Conservation (phyloP, 257 asterid genomes). For the Orobanche coerulescens region DNA sequence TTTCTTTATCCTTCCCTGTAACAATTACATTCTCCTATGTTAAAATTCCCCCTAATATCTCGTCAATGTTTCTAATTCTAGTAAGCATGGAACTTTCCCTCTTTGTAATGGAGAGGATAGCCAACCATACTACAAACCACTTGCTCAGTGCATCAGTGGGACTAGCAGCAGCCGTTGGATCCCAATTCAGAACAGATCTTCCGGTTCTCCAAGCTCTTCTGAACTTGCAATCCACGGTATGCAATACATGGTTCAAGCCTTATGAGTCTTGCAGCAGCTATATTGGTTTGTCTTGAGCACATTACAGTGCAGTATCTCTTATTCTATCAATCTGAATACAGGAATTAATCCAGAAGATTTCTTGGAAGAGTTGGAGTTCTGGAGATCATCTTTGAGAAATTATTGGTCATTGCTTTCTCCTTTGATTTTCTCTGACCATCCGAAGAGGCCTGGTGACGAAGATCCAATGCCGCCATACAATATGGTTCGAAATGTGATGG, state of each 20-base stretch:
- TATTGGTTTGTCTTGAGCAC: constrained; percentile 1
- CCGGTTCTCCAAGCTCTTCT: constrained; percentile 35
- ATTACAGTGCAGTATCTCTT: neutral
- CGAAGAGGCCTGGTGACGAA: constrained; percentile 96
- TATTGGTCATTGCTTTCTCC: constrained; percentile 98
- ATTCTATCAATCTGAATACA: constrained; percentile 28
- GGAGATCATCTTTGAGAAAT: constrained; percentile 68
- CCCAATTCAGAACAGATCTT: constrained; percentile 59
- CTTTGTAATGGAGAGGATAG: constrained; percentile 68
- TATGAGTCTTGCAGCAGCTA: neutral
- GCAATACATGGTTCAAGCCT: constrained; percentile 17
- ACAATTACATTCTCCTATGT: neutral
- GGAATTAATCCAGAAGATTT: constrained; percentile 73
- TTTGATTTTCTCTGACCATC: constrained; percentile 92
- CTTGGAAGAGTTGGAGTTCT: constrained; percentile 56
- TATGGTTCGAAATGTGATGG: constrained; percentile 95
- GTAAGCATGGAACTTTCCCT: constrained; percentile 45
- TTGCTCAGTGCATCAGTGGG: constrained; percentile 65
- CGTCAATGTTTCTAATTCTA: constrained; percentile 21
- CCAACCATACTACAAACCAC: constrained; percentile 69
- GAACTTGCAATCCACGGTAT: constrained; percentile 71
- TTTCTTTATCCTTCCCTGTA: neutral
- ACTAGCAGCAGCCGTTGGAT: constrained; percentile 65
- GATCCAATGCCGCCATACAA: constrained; percentile 90
- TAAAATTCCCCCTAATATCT: constrained; percentile 1